phyloP scores from a whole-genome alignment of 1,139 yeast species.

The Blastobotrys aristatus region DNA sequence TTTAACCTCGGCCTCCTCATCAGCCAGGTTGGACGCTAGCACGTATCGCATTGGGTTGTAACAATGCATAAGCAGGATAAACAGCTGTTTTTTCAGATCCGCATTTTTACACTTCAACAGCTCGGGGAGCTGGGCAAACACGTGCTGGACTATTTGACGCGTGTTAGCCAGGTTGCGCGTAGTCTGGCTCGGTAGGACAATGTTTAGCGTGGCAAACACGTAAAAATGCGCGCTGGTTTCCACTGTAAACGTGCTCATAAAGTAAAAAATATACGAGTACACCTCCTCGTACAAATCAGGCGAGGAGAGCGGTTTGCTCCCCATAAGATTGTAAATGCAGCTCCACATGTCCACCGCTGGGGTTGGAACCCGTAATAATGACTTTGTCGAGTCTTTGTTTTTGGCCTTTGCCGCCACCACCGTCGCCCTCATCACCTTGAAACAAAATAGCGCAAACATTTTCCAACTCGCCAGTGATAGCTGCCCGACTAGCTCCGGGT shows the following conservation, averaged over 20 bases:
- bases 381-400: background rate
- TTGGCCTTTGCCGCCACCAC: background rate
- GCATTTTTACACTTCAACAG: conserved; percentile 7
- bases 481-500: conserved; percentile 25
- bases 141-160: background rate
- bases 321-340: conserved; percentile 8
- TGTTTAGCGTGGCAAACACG: conserved; percentile 17
- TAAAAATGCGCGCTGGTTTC: conserved; percentile 21
- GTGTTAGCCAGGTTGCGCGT: conserved; percentile 1
- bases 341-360: conserved; percentile 9
- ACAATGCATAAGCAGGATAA: conserved; percentile 10
- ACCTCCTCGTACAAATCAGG: conserved; percentile 1
- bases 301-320: conserved; percentile 7
- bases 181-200: conserved; percentile 4
- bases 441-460: conserved; percentile 11
- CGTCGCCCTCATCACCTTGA: conserved; percentile 1
- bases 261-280: conserved; percentile 8
- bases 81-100: conserved; percentile 4
- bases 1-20: background rate
- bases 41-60: background rate
- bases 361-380: conserved; percentile 1
- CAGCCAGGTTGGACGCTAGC: background rate
- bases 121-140: background rate
- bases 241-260: conserved; percentile 14
- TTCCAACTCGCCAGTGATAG: conserved; percentile 24